Evolutionary conservation across 2,329 filamentous ascomycete species (phyloP), one percentile per base, ranked within the genome.

Genomic region (Thielaviopsis euricoi): DNA sequence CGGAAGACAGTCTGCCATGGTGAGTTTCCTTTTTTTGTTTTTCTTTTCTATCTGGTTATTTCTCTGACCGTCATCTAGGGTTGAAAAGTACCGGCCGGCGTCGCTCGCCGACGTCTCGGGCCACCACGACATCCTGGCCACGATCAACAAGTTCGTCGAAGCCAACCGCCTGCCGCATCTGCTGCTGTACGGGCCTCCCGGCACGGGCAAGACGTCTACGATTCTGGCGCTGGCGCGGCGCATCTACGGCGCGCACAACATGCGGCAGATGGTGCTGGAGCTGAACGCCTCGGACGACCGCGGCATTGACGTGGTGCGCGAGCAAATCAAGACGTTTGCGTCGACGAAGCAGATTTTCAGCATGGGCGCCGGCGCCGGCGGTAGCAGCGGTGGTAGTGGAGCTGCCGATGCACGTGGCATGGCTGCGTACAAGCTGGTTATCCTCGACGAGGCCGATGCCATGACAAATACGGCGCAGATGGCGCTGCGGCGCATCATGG

Each of bases 401-500:
- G 66, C 72, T 33, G 72, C 78, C 13, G 71, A 91, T 25, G 33
- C 46, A 10, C 51, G 50, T 19, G 52, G 52, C 21, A 54, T 58
- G 33, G 88, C 87, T 0, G 80, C 80, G 3, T 98, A 86, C 76
- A 98, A 98, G 74, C 82, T 98, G 64, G 97, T 98, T 67, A 88
- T 98, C 58, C 81, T 98, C 4, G 93, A 98, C 70, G 93, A 98
- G 74, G 93, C 93, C n/a, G 93, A 98, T 69, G 93, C 93, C 57
- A 98, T 98, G 93, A 98, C 93, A n/a, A 86, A 88, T 57, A 94
- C 91, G 0, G 93, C 93, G 6, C 93, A 98, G 71, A 98, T 98
- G 91, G 93, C 93, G 0, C 76, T 98, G 58, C 81, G 93, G 62
- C 78, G 93, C 53, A 97, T 98, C 67, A 98, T 98, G 93, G 93